phyloP scores from a whole-genome alignment of 495 filamentous ascomycete species.

The Trichoderma gamsii region DNA sequence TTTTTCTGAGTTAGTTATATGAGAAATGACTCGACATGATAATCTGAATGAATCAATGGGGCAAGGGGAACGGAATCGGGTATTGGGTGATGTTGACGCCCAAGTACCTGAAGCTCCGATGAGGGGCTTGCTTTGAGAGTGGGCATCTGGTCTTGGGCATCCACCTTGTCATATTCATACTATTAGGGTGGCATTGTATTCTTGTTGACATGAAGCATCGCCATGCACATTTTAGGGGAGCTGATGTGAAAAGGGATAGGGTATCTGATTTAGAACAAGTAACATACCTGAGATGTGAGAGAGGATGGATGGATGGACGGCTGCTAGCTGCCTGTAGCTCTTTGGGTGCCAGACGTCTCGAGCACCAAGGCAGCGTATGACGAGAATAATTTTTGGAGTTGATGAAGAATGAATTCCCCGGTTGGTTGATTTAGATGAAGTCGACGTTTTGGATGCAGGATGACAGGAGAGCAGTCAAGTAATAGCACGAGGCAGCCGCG shows the following conservation, averaged over 20 bases:
- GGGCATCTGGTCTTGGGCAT: no score
- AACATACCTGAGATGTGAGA: no score
- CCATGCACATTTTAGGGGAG: neutral
- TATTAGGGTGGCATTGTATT: neutral
- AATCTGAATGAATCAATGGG: neutral
- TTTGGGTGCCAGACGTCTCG: no score
- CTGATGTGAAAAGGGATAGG: neutral
- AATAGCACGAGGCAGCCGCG: neutral
- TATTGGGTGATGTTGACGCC: neutral
- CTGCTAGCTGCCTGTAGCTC: no score
- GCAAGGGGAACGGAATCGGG: neutral
- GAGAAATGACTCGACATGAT: neutral
- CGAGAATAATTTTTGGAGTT: no score
- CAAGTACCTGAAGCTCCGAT: neutral
- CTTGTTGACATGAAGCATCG: neutral
- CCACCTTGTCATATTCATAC: no score
- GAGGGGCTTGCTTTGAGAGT: neutral
- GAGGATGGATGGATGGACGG: no score
- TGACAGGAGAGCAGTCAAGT: neutral
- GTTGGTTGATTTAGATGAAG: neutral
- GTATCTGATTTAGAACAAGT: neutral
- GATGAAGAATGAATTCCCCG: neutral
- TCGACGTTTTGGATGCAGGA: neutral
- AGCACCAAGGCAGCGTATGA: no score
- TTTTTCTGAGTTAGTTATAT: neutral